A percentile compares a stretch with the other conserved stretches of the same genome.
phyloP scores from a whole-genome alignment of 768 basidiomycete genomes.

The Auriscalpium vulgare region DNA sequence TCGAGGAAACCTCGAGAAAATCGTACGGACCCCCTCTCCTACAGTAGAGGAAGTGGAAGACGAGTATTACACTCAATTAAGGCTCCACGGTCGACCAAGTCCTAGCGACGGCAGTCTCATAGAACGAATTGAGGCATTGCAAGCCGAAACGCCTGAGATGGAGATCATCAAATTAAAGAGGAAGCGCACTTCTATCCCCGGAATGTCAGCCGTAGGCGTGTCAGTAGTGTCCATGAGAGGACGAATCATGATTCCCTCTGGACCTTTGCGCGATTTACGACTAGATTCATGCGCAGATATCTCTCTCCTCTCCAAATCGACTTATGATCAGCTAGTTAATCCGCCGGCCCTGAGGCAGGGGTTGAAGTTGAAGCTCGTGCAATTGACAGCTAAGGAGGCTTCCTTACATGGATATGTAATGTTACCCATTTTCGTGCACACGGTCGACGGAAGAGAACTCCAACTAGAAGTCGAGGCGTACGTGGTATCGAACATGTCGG shows the following conservation, averaged over 20 bases:
- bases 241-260: too few relatives aligned
- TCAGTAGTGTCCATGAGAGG: too few relatives aligned
- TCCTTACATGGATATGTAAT: slow-evolving; percentile 21
- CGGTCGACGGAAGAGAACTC: slow-evolving; percentile 18
- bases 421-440: slow-evolving; percentile 20
- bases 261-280: too few relatives aligned
- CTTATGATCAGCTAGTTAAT: too few relatives aligned
- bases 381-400: neutral
- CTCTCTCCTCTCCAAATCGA: too few relatives aligned
- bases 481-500: slow-evolving; percentile 17
- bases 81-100: neutral
- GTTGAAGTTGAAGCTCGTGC: too few relatives aligned
- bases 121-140: neutral
- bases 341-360: neutral
- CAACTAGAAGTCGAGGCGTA: slow-evolving; percentile 15
- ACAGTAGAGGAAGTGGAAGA: neutral
- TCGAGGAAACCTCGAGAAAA: neutral
- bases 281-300: too few relatives aligned
- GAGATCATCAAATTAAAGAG: neutral
- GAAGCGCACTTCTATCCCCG: too few relatives aligned
- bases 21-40: neutral
- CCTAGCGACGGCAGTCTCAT: neutral
- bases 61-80: neutral
- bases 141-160: slow-evolving; percentile 22
- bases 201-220: too few relatives aligned